Evolutionary conservation across 2,329 filamentous ascomycete genomes (phyloP), one percentile per base, ranked within the genome.

Genomic region (Neofusicoccum parvum): DNA sequence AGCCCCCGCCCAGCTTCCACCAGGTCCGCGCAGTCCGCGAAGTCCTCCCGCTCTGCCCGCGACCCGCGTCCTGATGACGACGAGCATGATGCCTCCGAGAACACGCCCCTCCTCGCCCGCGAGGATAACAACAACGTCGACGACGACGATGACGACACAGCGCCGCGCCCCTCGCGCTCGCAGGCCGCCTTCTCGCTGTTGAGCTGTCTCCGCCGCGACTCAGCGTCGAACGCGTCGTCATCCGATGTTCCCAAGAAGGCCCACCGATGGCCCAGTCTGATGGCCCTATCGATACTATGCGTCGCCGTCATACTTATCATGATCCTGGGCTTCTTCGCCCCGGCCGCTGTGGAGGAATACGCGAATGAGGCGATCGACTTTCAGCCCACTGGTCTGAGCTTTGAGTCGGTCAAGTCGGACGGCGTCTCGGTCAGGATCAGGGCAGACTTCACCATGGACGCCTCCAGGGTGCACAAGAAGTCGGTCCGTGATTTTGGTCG

Each of bases 311-410:
- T 94, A 23, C 75, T 84, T 34, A 92, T 96, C 70, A 88, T 97
- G 66, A 79, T 90, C 15, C 81, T 94, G 65, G 92, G 89, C 15
- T 97, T 97, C 79, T 86, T 96, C 63, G 87, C 90, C 0, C 94
- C 94, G 1, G 88, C 90, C 15, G 87, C 90, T 7, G 87, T 96
- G 11, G 88, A 96, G 78, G 86, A 92, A 74, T 99, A 99, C 78
- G 92, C 91, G 56, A 90, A 94, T 78, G 85, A 94, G 76, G 92
- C 94, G 3, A 85, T 90, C 27, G 88, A 94, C 17, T 86, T 99
- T 69, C 88, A 94, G 73, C 92, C 95, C 1, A 93, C 90, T 5
- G 91, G 89, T 70, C 80, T 99, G 20, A 92, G 93, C 1, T 88
- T 99, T 67, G 91, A 95, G 72, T 92, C 90, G 2, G 90, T 97